Evolutionary conservation across 208 protist species (phyloP), one percentile per base, ranked within the genome.

Genomic region (Leishmania martiniquensis): DNA sequence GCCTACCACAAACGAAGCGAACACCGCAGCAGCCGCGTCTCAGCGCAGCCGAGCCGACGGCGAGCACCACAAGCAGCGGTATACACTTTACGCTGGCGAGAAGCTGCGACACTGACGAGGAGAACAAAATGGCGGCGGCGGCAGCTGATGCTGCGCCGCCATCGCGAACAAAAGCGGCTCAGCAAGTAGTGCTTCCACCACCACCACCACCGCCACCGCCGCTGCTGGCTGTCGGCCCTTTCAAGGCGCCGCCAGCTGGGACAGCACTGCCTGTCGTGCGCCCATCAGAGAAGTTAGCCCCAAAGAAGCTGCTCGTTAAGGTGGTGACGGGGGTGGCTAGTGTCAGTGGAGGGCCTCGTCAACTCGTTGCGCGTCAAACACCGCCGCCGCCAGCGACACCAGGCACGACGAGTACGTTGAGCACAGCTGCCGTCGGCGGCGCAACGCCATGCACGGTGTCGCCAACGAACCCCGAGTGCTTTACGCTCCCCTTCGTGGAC

Each of bases 31-130:
- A 5, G 34, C 32, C 34, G 49, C 69, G n/a, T n/a, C n/a, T n/a
- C n/a, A n/a, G n/a, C 69, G 29, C 70, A 32, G 7, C 59, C 32
- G 45, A 25, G n/a, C 2, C n/a, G 12, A 34, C n/a, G n/a, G 13
- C 57, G 22, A 49, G 44, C 42, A 68, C 72, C 25, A 37, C 55
- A 15, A 44, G 68, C 3, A 37, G 39, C 25, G 57, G 34, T n/a
- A 54, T 76, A 32, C 57, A 76, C 37, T 76, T 76, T n/a, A n/a
- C 59, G 72, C 22, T 32, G 72, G 54, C 9, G 72, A 68, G 29
- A 34, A 54, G 66, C 68, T 59, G 44, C 44, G 29, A 65, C 12
- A 5, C 12, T 9, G 49, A 10, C 32, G 37, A 20, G 7, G 32
- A 29, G 2, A 34, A 59, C 22, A 37, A 2, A 13, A 49, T 47